Evolutionary conservation across 1,139 yeast genomes (phyloP).

Genomic region (Hemisphaericaspora lyxosophila): DNA sequence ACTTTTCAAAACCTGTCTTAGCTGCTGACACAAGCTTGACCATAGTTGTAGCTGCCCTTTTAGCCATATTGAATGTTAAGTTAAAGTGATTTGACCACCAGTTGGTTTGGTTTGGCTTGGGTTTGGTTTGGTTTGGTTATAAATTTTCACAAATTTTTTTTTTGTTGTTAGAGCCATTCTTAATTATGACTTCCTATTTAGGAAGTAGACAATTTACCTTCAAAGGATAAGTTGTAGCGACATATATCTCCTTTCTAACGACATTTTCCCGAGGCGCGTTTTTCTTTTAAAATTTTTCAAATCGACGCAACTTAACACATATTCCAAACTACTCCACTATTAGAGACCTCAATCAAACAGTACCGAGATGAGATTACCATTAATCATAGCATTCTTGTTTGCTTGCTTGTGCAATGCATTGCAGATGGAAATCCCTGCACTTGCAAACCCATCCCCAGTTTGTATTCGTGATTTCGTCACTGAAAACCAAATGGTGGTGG

Average conservation of each 20-base stretch:
- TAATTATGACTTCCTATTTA: conserved; percentile 4
- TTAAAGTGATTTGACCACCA: too few species aligned
- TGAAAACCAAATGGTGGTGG: conserved; percentile 82
- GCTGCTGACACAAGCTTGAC: conserved; percentile 74
- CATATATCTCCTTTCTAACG: too few species aligned
- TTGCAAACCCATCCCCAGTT: conserved; percentile 36
- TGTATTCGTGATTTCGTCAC: conserved; percentile 91
- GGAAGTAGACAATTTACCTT: too few species aligned
- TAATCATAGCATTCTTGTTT: conserved; percentile 19
- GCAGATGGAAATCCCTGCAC: conserved; percentile 42
- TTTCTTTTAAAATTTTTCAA: neutral
- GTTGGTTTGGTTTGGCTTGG: too few species aligned
- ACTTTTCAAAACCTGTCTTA: conserved; percentile 80
- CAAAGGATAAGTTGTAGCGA: too few species aligned
- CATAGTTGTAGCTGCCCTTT: conserved; percentile 47
- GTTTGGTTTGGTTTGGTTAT: too few species aligned
- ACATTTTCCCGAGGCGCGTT: neutral
- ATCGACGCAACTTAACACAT: too few species aligned
- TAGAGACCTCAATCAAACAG: too few species aligned
- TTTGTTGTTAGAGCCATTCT: neutral
- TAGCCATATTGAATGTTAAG: conserved; percentile 31
- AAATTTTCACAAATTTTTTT: conserved; percentile 2
- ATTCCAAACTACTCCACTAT: too few species aligned
- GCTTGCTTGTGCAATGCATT: conserved; percentile 28
- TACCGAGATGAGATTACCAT: too few species aligned